Base-by-base conservation (phyloP, 106 monocot genomes). In the Allium sativum region DNA sequence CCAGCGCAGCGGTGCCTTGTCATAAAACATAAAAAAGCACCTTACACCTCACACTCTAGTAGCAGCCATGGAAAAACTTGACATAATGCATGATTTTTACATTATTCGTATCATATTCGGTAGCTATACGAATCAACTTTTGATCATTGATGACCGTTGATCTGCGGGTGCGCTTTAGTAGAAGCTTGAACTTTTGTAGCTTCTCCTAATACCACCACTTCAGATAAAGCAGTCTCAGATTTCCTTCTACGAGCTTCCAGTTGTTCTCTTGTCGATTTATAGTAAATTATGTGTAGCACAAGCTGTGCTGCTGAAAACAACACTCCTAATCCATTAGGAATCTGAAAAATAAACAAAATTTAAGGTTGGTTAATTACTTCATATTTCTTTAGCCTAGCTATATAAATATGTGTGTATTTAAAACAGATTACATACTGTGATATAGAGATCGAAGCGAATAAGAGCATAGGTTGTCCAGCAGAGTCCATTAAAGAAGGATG, bases 401-500 rank as follows among this genome's bases (percentile, higher is more conserved):
- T 53, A 42, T 20, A 7, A 40, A 10, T 21, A 7, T 12, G 5
- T 20, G 11, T 42, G n/a, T 14, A 4, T 40, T 12, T 21, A 44
- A 53, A 22, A 18, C 8, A 20, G 45, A 18, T 8, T 44, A 43
- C 44, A 72, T 66, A 85, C 85, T 13, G 74, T 77, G 14, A 85
- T 71, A 62, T 55, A 83, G 55, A 91, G 72, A 31, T 91, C 90
- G 52, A 86, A 78, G 6, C 63, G 72, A 58, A 91, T 67, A 48
- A 83, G 73, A 0, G 90, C 79, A 22, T 91, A 91, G 15, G 69
- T 18, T 0, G 80, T 91, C 90, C 90, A 91, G 72, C 80, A 86
- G 52, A 73, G 16, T 7, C 75, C 85, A 31, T 91, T 91, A 48
- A 80, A n/a, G 65, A 86, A 78, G 46, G 79, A 71, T 6, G 82